Conservation (phyloP, 331 rosid genomes). For the Erythrophleum ivorense region DNA sequence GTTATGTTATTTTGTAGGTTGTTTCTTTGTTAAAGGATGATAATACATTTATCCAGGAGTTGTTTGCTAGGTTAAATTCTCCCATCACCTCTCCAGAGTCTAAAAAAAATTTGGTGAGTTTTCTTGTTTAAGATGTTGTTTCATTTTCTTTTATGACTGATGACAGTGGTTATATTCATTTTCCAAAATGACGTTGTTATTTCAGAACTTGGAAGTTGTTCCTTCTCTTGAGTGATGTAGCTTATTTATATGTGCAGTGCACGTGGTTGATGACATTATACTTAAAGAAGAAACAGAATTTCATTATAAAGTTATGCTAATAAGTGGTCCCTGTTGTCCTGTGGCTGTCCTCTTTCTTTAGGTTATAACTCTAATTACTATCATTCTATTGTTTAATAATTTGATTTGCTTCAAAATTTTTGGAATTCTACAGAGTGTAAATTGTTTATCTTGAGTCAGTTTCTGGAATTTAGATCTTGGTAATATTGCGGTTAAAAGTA, state of each 20-base stretch:
- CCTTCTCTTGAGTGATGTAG: constrained; percentile 33
- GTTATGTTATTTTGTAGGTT: constrained; percentile 59
- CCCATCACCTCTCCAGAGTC: constrained; percentile 71
- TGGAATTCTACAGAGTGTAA: constrained; percentile 24
- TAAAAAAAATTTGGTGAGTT: constrained; percentile 77
- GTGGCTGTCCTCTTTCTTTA: constrained; percentile 35
- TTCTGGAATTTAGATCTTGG: constrained; percentile 5
- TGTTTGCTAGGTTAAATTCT: constrained; percentile 75
- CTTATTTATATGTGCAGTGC: constrained; percentile 41
- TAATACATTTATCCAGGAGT: constrained; percentile 82
- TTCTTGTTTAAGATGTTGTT: constrained; percentile 6
- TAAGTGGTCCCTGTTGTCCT: constrained; percentile 39
- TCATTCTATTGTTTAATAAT: constrained; percentile 19
- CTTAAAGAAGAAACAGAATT: constrained; percentile 42
- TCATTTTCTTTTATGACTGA: constrained; percentile 25
- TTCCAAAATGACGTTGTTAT: constrained; percentile 24
- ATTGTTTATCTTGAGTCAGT: background rate
- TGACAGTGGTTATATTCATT: constrained; percentile 11
- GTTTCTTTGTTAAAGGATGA: constrained; percentile 91
- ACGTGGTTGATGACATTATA: constrained; percentile 41
- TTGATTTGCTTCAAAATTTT: constrained; percentile 34
- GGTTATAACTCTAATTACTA: constrained; percentile 37
- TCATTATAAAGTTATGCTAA: constrained; percentile 44
- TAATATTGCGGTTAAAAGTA: background rate
- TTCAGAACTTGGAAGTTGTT: constrained; percentile 21